These are phyloP conservation scores for Metschnikowia proteae DNA, from an alignment of 805 yeast species.

Conservation along the genomic window DNA sequence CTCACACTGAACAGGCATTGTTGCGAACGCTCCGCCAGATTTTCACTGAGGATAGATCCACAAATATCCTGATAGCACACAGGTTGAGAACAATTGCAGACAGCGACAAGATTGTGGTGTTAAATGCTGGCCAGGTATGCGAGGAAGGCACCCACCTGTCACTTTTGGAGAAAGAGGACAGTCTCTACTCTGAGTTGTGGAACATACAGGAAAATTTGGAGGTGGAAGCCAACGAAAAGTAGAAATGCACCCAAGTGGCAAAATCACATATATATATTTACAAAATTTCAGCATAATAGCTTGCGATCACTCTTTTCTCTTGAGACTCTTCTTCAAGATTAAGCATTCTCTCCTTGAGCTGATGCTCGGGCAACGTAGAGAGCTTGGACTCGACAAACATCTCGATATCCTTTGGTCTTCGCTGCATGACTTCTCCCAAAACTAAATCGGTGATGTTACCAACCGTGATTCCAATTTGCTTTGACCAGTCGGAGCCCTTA, in stretches of 20 bases:
- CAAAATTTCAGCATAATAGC: slow-evolving; percentile 12
- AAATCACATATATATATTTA: slow-evolving; percentile 7
- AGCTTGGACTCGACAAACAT: slow-evolving; percentile 31
- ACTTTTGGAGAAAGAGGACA: slow-evolving; percentile 49
- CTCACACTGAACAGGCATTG: slow-evolving; percentile 89
- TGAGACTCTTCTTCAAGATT: slow-evolving; percentile 21
- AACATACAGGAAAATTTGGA: slow-evolving; percentile 82
- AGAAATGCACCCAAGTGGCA: not conserved
- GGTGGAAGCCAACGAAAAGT: slow-evolving; percentile 28
- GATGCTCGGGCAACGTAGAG: slow-evolving; percentile 36
- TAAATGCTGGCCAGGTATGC: slow-evolving; percentile 70
- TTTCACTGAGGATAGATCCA: slow-evolving; percentile 53
- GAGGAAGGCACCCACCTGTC: slow-evolving; percentile 85
- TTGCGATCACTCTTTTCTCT: slow-evolving; percentile 18
- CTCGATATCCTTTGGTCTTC: slow-evolving; percentile 25
- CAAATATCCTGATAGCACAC: slow-evolving; percentile 92
- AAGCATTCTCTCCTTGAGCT: slow-evolving; percentile 25
- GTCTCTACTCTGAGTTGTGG: slow-evolving; percentile 84
- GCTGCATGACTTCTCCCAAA: slow-evolving; percentile 37
- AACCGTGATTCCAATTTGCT: slow-evolving; percentile 44
- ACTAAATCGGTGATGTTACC: slow-evolving; percentile 41
- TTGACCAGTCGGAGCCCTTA: slow-evolving; percentile 44
- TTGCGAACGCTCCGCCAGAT: slow-evolving; percentile 68
- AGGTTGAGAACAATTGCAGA: slow-evolving; percentile 91
- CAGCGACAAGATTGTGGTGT: slow-evolving; percentile 86